Percentiles rank a stretch among this genome's conserved stretches.
Conservation (phyloP, 371 early-diverging fungal species). For the Thermomucor indicae-seudaticae region DNA sequence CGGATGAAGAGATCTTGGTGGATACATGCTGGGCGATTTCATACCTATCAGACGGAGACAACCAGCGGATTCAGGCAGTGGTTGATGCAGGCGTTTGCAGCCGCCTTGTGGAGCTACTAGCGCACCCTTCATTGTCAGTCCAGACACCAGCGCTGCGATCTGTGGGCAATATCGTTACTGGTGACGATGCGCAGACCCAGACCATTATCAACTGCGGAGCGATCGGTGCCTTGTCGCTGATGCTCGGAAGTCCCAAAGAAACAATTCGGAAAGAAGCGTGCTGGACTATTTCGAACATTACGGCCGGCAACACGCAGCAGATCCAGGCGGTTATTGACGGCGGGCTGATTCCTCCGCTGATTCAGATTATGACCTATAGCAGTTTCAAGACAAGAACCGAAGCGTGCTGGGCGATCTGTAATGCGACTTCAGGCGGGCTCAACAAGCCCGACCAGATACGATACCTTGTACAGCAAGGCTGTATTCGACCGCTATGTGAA, state of each 20-base stretch:
- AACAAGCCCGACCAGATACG: slow-evolving; percentile 86
- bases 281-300: slow-evolving; percentile 99
- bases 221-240: slow-evolving; percentile 74
- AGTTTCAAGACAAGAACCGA: slow-evolving; percentile 99
- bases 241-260: slow-evolving; percentile 86
- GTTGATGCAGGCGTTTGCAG: slow-evolving; percentile 93
- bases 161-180: slow-evolving; percentile 99
- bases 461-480: slow-evolving; percentile 88
- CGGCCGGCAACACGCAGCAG: slow-evolving; percentile 98
- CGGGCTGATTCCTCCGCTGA: slow-evolving; percentile 90
- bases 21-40: slow-evolving; percentile 99
- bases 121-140: slow-evolving; percentile 81
- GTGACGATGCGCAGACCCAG: slow-evolving; percentile 98
- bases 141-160: slow-evolving; percentile 98
- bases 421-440: slow-evolving; percentile 94
- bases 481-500: slow-evolving; percentile 94
- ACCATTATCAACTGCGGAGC: slow-evolving; percentile 90
- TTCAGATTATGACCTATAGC: slow-evolving; percentile 82
- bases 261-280: slow-evolving; percentile 99
- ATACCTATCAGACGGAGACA: slow-evolving; percentile 95
- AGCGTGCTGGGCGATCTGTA: slow-evolving; percentile 99
- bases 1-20: slow-evolving; percentile 95
- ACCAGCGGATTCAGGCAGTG: slow-evolving; percentile 95
- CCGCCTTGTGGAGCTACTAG: slow-evolving; percentile 90
- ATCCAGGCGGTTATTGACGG: slow-evolving; percentile 95